Evolutionary conservation across 2,329 filamentous ascomycete species (phyloP).

Genomic region (Ploettnerulaceae sp.): DNA sequence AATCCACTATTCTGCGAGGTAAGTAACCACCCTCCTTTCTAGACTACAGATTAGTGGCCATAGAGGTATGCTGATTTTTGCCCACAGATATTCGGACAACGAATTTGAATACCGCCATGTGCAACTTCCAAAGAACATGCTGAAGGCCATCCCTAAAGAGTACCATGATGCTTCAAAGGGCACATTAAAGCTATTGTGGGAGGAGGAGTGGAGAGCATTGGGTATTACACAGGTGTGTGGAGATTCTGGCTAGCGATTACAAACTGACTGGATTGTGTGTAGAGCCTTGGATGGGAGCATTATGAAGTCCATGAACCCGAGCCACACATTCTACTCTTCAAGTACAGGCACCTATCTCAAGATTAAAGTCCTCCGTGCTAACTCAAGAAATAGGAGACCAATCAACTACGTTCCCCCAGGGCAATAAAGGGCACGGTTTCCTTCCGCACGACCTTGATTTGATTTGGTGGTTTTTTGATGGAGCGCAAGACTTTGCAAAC

Average conservation of each 20-base stretch:
- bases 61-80: conserved; percentile 18
- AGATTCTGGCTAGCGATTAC: neutral
- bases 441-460: conserved; percentile 20
- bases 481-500: conserved; percentile 26
- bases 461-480: conserved; percentile 25
- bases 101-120: conserved; percentile 97
- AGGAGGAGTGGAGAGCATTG: conserved; percentile 95
- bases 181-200: conserved; percentile 93
- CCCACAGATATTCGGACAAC: conserved; percentile 78
- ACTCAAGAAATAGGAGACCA: conserved; percentile 29
- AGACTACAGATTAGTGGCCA: neutral
- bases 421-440: conserved; percentile 22
- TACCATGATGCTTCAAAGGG: conserved; percentile 87
- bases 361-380: conserved; percentile 7
- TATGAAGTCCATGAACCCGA: conserved; percentile 99
- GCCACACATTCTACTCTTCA: conserved; percentile 97
- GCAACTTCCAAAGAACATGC: conserved; percentile 95
- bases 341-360: conserved; percentile 53
- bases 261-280: conserved; percentile 17
- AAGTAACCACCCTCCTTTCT: conserved; percentile 32
- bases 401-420: conserved; percentile 25
- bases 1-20: conserved; percentile 95
- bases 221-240: conserved; percentile 86
- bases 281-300: conserved; percentile 99
- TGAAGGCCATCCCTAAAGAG: conserved; percentile 92